These are phyloP conservation scores for Aspergillus neotritici DNA, from an alignment of 2,329 filamentous ascomycete genomes.

Conservation along the genomic window DNA sequence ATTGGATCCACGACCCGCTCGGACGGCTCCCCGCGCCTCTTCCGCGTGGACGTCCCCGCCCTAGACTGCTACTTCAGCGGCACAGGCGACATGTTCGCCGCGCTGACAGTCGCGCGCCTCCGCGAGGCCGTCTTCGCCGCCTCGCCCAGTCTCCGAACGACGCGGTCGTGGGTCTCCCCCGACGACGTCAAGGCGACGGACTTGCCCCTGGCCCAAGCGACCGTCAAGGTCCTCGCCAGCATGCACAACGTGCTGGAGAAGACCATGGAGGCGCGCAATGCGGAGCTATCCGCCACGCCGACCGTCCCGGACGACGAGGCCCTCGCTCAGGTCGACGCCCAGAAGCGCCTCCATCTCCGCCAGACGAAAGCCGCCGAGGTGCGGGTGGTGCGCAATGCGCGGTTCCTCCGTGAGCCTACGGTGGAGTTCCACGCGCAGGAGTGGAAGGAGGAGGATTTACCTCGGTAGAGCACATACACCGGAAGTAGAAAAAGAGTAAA, in stretches of 20 bases:
- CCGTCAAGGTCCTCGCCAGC: conserved; percentile 80
- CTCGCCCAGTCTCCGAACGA: conserved; percentile 45
- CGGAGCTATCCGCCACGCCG: conserved; percentile 49
- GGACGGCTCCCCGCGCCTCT: conserved; percentile 66
- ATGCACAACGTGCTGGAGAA: conserved; percentile 80
- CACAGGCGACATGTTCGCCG: conserved; percentile 97
- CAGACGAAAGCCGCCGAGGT: conserved; percentile 84
- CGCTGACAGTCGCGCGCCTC: conserved; percentile 78
- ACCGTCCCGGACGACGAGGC: conserved; percentile 17
- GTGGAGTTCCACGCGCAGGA: conserved; percentile 56
- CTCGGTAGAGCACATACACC: conserved; percentile 15
- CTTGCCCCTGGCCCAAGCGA: conserved; percentile 74
- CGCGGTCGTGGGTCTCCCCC: conserved; percentile 66
- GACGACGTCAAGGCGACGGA: conserved; percentile 65
- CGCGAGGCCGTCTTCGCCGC: conserved; percentile 66
- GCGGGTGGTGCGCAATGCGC: conserved; percentile 69
- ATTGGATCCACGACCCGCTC: conserved; percentile 68
- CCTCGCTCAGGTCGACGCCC: conserved; percentile 40
- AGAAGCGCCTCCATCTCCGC: conserved; percentile 60
- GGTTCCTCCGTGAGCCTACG: conserved; percentile 60
- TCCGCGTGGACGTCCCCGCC: conserved; percentile 78
- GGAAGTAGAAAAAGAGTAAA: not conserved
- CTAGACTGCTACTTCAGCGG: conserved; percentile 94
- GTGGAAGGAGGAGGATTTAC: conserved; percentile 29
- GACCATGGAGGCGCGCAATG: conserved; percentile 61